Base-by-base conservation (phyloP, 108 stramenopile genomes). In the Parietichytrium sp. region DNA sequence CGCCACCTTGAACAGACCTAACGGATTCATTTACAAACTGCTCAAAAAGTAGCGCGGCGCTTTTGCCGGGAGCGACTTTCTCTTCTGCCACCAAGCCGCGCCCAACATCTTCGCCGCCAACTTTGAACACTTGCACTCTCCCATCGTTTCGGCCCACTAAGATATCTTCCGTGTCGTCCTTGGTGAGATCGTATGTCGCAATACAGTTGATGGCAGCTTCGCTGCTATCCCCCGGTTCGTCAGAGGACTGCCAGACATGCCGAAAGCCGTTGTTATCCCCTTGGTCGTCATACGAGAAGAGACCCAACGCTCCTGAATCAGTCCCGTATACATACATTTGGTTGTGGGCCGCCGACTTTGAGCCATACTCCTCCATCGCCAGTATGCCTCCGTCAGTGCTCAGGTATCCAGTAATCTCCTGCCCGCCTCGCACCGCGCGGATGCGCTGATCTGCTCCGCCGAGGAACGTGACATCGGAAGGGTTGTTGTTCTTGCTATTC, bases 151-250 rank as follows among this genome's bases (percentile, higher is more conserved):
- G 61, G 61, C 61, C 61, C 10, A 72, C 61, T 16, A 72, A n/a
- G 20, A 72, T 72, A 42, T 72, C 42, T n/a, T 33, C 38, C 8
- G 45, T 25, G 20, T 72, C 61, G 61, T 72, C 61, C 42, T 72
- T 72, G 42, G 23, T 72, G 42, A 72, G 42, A 3, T 72, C 61
- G 42, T 72, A 25, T 16, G 61, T 7, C 10, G 38, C 42, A 10
- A 72, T 72, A 42, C 61, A 72, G 20, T 72, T 72, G 61, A 72
- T 27, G n/a, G n/a, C n/a, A n/a, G n/a, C n/a, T n/a, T n/a, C n/a
- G n/a, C n/a, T n/a, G n/a, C n/a, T n/a, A n/a, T n/a, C n/a, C 38
- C 61, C 42, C 20, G 38, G 38, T 16, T 72, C 61, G 33, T 42
- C 61, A 0, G 8, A 23, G 8, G 6, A 10, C 45, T 72, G 38